Percentiles rank a stretch among this genome's conserved stretches.
These are phyloP conservation scores for Carpinus viminea DNA, from an alignment of 306 rosid genomes.

Conservation along the genomic window DNA sequence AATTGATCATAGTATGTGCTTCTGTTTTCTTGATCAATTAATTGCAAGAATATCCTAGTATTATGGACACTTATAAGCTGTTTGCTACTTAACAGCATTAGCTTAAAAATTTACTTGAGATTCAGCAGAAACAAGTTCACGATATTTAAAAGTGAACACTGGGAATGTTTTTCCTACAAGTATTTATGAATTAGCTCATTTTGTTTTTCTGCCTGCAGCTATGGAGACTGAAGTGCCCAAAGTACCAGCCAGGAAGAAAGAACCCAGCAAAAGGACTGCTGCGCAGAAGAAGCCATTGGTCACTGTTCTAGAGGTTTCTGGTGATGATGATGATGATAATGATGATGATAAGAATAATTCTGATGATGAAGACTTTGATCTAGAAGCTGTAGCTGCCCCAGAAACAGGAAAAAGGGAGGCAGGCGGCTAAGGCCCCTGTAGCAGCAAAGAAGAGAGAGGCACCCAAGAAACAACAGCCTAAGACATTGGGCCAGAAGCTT, in stretches of 20 bases:
- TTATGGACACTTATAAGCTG: background rate
- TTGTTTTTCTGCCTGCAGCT: conserved; percentile 26
- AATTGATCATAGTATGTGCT: too few species aligned
- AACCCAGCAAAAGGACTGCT: conserved; percentile 45
- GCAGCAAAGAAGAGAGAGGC: conserved; percentile 52
- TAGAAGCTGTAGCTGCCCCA: conserved; percentile 29
- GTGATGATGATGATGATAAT: conserved; percentile 42
- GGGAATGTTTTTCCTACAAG: background rate
- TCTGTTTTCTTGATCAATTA: background rate
- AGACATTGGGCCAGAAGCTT: conserved; percentile 59
- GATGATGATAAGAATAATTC: conserved; percentile 37
- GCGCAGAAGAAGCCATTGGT: conserved; percentile 53
- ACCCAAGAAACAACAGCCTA: conserved; percentile 39
- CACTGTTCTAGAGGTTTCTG: conserved; percentile 36
- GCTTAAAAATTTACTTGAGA: background rate
- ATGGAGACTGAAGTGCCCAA: conserved; percentile 58
- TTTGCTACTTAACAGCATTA: background rate
- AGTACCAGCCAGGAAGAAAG: conserved; percentile 53
- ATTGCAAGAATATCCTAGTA: background rate
- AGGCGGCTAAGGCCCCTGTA: conserved; percentile 44
- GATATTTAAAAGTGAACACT: background rate
- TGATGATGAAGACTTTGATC: conserved; percentile 43
- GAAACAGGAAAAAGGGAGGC: conserved; percentile 53
- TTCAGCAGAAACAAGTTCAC: too few species aligned
- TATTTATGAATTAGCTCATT: background rate